Percentiles rank a stretch among this genome's conserved stretches.
These are phyloP conservation scores for Microdochium trichocladiopsis DNA, from an alignment of 2,329 filamentous ascomycete genomes.

Conservation along the genomic window DNA sequence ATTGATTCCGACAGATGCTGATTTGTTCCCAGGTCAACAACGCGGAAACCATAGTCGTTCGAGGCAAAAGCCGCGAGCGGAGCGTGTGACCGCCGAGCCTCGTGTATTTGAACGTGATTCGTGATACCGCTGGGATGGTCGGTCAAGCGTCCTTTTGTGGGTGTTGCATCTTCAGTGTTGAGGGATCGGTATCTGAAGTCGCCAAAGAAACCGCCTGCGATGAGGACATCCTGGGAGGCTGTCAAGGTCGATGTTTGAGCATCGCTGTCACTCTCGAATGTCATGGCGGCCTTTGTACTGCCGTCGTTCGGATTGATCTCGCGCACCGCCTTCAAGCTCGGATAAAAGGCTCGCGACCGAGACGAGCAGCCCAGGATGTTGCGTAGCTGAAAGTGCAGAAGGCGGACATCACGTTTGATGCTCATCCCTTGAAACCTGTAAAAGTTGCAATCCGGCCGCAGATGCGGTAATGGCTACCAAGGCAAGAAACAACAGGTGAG, in stretches of 20 bases:
- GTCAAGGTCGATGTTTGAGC: constrained; percentile 43
- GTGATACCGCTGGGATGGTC: constrained; percentile 48
- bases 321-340: constrained; percentile 39
- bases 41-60: constrained; percentile 53
- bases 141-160: constrained; percentile 40
- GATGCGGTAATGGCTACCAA: neutral
- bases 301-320: constrained; percentile 45
- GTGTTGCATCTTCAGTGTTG: constrained; percentile 28
- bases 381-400: constrained; percentile 61
- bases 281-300: constrained; percentile 34
- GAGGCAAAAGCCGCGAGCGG: constrained; percentile 55
- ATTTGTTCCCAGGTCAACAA: constrained; percentile 52
- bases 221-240: constrained; percentile 45
- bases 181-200: constrained; percentile 44
- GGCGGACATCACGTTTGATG: constrained; percentile 41
- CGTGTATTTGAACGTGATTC: constrained; percentile 56
- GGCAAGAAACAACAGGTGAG: neutral
- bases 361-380: constrained; percentile 53
- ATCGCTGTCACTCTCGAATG: constrained; percentile 29
- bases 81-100: constrained; percentile 39
- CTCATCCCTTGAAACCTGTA: constrained; percentile 54
- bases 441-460: constrained; percentile 26
- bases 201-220: constrained; percentile 52
- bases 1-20: constrained; percentile 43
- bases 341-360: constrained; percentile 50